Percentiles rank a stretch among this genome's conserved stretches.
These are phyloP conservation scores for Rhizopogon vesiculosus DNA, from an alignment of 768 basidiomycete genomes.

Conservation along the genomic window DNA sequence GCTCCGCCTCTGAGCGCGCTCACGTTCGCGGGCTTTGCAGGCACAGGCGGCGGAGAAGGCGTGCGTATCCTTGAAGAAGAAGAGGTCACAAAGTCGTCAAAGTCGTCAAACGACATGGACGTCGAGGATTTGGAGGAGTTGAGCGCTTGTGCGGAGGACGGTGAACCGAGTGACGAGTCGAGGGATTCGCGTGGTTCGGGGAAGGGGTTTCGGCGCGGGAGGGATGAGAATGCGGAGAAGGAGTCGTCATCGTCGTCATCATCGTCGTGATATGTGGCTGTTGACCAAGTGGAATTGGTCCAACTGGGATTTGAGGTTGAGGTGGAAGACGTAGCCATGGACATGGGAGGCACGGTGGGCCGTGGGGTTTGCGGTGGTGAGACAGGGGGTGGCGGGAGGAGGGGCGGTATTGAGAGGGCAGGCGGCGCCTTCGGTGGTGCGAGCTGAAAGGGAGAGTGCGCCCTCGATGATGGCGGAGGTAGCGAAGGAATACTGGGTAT, in stretches of 20 bases:
- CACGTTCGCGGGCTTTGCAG: slow-evolving; percentile 27
- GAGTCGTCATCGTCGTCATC: slow-evolving; percentile 36
- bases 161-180: slow-evolving; percentile 17
- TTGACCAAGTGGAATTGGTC: background rate
- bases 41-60: slow-evolving; percentile 43
- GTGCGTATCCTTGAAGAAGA: slow-evolving; percentile 31
- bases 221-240: slow-evolving; percentile 46
- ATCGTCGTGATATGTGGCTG: slow-evolving; percentile 12
- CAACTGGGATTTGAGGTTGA: slow-evolving; percentile 1
- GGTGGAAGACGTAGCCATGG: slow-evolving; percentile 7
- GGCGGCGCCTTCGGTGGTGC: slow-evolving; percentile 18
- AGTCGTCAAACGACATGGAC: slow-evolving; percentile 36
- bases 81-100: slow-evolving; percentile 41
- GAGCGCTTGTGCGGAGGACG: slow-evolving; percentile 13
- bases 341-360: slow-evolving; percentile 8
- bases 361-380: slow-evolving; percentile 29
- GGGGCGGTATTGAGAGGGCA: slow-evolving; percentile 22
- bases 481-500: slow-evolving; percentile 14
- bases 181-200: slow-evolving; percentile 6
- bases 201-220: slow-evolving; percentile 14
- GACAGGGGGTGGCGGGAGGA: slow-evolving; percentile 25
- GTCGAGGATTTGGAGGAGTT: slow-evolving; percentile 16
- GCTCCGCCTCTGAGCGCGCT: slow-evolving; percentile 5
- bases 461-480: slow-evolving; percentile 12
- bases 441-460: slow-evolving; percentile 15